Evolutionary conservation across 192 early-diverging fungal species (phyloP), one percentile per base, ranked within the genome.

Genomic region (Gigaspora rosea): DNA sequence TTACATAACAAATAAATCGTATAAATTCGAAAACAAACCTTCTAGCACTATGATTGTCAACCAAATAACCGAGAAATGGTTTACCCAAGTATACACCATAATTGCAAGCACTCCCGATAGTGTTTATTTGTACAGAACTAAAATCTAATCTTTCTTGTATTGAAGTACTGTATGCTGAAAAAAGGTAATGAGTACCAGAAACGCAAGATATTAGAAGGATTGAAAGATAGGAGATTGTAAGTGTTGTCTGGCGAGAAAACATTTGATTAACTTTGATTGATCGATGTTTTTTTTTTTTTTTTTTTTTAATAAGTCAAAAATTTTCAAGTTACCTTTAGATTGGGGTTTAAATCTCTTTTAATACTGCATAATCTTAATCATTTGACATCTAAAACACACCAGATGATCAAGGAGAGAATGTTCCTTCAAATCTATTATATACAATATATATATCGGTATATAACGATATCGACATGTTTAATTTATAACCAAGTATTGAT

Each of bases 161-260:
- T 66, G 83, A 78, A 51, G 85, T 82, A 41, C 88, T 84, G 77
- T 92, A 93, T 11, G 86, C 86, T 27, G 87, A 83, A 77, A 90
- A 93, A 20, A 92, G 78, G 77, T 91, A 93, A 8, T 90, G 84
- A 7, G 92, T 92, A 41, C 92, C 92, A 41, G 85, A 86, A 27
- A 83, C 82, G 8, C 84, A 75, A 80, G 85, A 82, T 36, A 85
- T 85, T 59, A 83, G 22, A 65, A 86, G 83, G 16, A 78, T 81
- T 6, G 79, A 79, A 8, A 81, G 16, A 68, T 82, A 89, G 49
- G 88, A 86, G 8, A 83, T 77, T 46, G 79, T 86, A 68, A 70
- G 65, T 82, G 77, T 54, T 51, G 62, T 46, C 81, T 56, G 35
- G 22, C 22, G 61, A 11, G 73, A 63, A 18, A 57, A 0, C 54